Conservation (phyloP, 306 rosid species). For the Senna tora region DNA sequence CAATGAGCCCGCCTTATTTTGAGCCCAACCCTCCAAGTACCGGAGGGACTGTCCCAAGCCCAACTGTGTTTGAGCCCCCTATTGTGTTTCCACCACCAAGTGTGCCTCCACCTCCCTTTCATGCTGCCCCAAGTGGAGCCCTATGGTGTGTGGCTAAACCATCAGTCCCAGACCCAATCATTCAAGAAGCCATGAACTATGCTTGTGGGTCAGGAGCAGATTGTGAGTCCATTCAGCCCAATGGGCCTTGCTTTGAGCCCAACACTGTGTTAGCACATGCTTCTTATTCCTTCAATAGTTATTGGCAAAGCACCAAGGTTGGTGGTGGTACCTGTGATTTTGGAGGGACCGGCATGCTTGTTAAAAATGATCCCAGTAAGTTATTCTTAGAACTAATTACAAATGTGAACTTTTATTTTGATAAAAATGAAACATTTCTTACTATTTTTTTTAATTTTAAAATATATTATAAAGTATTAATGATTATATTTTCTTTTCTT, state of each 20-base stretch:
- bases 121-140: constrained; percentile 43
- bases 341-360: constrained; percentile 90
- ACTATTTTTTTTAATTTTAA: too few species aligned
- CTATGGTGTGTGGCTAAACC: constrained; percentile 98
- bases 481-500: too few species aligned
- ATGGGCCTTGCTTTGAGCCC: constrained; percentile 79
- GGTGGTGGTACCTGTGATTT: constrained; percentile 83
- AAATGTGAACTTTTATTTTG: neutral
- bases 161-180: constrained; percentile 90
- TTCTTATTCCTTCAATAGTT: constrained; percentile 88
- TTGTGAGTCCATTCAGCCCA: constrained; percentile 66
- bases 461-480: too few species aligned
- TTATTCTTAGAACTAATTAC: neutral
- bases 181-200: constrained; percentile 91
- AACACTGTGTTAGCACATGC: constrained; percentile 71
- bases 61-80: constrained; percentile 72
- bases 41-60: constrained; percentile 73
- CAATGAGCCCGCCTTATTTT: constrained; percentile 47
- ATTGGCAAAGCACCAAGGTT: constrained; percentile 77
- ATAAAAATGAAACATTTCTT: too few species aligned
- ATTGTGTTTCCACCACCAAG: constrained; percentile 85
- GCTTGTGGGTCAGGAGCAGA: constrained; percentile 94
- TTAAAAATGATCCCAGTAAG: constrained; percentile 86
- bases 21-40: constrained; percentile 45
- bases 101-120: constrained; percentile 57